Conservation (phyloP, 257 asterid genomes). For the Ajuga chamaepitys region DNA sequence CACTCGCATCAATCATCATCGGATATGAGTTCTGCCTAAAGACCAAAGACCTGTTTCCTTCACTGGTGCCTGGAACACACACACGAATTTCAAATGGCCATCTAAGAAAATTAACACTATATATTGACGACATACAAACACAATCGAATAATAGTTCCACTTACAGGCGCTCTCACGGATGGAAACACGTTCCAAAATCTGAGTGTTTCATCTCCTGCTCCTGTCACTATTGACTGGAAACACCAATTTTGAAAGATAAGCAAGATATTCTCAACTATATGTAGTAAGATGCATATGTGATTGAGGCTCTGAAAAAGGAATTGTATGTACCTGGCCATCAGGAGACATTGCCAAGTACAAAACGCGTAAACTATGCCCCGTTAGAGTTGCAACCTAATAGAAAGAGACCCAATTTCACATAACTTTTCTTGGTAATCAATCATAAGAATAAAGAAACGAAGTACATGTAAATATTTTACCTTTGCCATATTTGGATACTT, state of each 20-base stretch:
- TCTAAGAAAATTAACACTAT: not conserved
- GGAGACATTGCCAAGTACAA: constrained; percentile 94
- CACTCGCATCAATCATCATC: constrained; percentile 18
- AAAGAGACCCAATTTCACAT: not conserved
- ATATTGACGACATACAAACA: not conserved
- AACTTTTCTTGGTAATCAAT: not conserved
- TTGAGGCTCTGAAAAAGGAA: not conserved
- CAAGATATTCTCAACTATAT: no score
- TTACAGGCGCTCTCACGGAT: constrained; percentile 70
- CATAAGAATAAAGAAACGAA: not conserved
- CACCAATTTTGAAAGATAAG: no score
- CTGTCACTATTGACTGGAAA: constrained; percentile 87
- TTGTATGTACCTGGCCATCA: constrained; percentile 78
- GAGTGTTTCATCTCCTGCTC: constrained; percentile 96
- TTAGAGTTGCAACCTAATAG: constrained; percentile 78
- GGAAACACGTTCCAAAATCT: constrained; percentile 95
- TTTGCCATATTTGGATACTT: constrained; percentile 90
- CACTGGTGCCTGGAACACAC: constrained; percentile 53
- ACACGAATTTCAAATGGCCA: not conserved
- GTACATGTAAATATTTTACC: constrained; percentile 24
- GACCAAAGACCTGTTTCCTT: constrained; percentile 91
- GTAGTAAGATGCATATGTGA: no score
- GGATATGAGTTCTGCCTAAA: constrained; percentile 79
- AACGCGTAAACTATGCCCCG: constrained; percentile 86
- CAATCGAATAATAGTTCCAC: not conserved